Evolutionary conservation across 305 asterid genomes (phyloP).

Genomic region (Rubia tinctorum): DNA sequence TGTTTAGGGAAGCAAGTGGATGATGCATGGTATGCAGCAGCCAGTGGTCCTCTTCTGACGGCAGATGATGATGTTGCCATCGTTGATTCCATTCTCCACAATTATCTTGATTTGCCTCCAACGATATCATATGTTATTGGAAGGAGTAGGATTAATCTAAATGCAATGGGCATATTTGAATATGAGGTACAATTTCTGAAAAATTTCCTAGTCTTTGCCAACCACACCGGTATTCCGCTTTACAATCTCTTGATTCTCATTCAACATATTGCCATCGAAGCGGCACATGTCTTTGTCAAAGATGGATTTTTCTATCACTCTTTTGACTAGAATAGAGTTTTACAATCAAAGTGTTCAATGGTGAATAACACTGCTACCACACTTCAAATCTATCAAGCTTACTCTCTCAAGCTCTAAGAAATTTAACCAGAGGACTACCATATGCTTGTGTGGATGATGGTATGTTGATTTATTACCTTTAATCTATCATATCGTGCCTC

Average conservation of each 20-base stretch:
- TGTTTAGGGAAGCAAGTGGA: no score
- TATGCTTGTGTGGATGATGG: no score
- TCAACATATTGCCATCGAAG: not conserved
- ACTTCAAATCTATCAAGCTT: not conserved
- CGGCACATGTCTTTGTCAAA: not conserved
- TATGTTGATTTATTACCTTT: not conserved
- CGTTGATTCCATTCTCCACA: no score
- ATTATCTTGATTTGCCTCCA: no score
- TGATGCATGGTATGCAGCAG: no score
- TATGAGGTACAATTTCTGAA: not conserved
- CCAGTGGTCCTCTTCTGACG: no score
- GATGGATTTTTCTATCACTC: fast-evolving
- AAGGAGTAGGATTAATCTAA: no score
- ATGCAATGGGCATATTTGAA: no score
- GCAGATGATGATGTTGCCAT: no score
- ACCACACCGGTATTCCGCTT: not conserved
- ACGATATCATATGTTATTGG: no score
- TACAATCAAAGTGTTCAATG: not conserved
- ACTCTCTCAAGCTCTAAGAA: not conserved
- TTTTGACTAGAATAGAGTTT: no score
- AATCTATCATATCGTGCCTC: not conserved
- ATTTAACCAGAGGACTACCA: not conserved
- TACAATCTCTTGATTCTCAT: not conserved
- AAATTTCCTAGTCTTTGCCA: not conserved
- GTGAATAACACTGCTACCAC: not conserved